Percentiles rank a stretch among this genome's conserved stretches.
phyloP scores from a whole-genome alignment of 2,329 filamentous ascomycete genomes.

The Arachnopeziza araneosa region DNA sequence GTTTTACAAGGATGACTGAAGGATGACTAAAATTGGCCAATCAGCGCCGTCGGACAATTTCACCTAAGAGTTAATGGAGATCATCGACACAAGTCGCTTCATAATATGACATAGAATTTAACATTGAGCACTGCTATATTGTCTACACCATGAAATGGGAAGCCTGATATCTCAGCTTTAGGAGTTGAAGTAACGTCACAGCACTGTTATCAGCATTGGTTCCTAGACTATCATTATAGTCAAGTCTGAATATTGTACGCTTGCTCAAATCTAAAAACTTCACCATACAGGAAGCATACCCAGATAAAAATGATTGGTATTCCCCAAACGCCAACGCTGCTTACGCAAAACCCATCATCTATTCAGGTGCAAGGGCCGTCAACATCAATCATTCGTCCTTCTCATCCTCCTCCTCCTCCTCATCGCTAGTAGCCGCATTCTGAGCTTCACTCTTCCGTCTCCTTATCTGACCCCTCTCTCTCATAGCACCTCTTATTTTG shows the following conservation, averaged over 20 bases:
- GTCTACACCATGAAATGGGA: too few relatives aligned
- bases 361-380: constrained; percentile 8
- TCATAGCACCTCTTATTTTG: constrained; percentile 82
- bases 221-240: too few relatives aligned
- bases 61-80: too few relatives aligned
- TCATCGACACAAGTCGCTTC: too few relatives aligned
- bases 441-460: constrained; percentile 32
- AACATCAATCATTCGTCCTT: constrained; percentile 32
- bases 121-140: too few relatives aligned
- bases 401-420: constrained; percentile 34
- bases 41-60: too few relatives aligned
- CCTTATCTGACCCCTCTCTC: constrained; percentile 61
- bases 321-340: neutral
- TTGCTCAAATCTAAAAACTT: neutral
- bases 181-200: too few relatives aligned
- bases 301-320: neutral
- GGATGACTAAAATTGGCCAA: too few relatives aligned
- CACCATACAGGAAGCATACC: neutral
- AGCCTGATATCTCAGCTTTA: too few relatives aligned
- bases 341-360: neutral
- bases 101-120: too few relatives aligned
- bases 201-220: too few relatives aligned
- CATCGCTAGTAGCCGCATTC: constrained; percentile 31
- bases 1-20: neutral
- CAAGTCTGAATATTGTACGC: neutral